These are phyloP conservation scores for Catharanthus roseus DNA, from an alignment of 257 asterid genomes.

Conservation along the genomic window DNA sequence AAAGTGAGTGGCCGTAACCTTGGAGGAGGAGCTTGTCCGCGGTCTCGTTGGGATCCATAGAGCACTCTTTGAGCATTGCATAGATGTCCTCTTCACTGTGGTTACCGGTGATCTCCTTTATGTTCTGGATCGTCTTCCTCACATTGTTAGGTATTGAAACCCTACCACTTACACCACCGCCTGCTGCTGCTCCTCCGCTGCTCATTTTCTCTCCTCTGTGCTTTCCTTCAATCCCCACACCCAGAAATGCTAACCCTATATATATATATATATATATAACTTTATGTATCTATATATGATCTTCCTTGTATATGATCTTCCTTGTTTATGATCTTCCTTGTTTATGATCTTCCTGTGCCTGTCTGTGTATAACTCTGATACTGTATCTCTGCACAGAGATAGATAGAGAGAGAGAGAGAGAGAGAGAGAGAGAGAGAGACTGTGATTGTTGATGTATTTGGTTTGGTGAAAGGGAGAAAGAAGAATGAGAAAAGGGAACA, in stretches of 20 bases:
- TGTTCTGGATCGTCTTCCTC: conserved; percentile 69
- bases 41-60: conserved; percentile 98
- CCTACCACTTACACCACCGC: conserved; percentile 34
- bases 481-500: not conserved
- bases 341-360: too few relatives aligned
- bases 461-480: too few relatives aligned
- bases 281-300: conserved; percentile 1
- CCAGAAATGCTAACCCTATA: not conserved
- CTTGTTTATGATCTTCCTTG: too few relatives aligned
- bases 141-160: conserved; percentile 73
- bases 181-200: conserved; percentile 57
- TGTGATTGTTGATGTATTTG: not conserved
- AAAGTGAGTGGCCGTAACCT: conserved; percentile 33
- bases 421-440: not conserved
- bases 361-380: not conserved
- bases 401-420: not conserved
- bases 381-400: not conserved
- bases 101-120: conserved; percentile 82
- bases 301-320: too few relatives aligned
- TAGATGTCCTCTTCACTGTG: conserved; percentile 92
- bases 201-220: conserved; percentile 40
- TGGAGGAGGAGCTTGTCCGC: conserved; percentile 75
- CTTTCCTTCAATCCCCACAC: not conserved
- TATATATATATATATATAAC: not conserved
- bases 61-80: conserved; percentile 81